Percentiles rank a stretch among this genome's conserved stretches.
phyloP scores from a whole-genome alignment of 2,329 filamentous ascomycete genomes.

The Diaporthe capsici region DNA sequence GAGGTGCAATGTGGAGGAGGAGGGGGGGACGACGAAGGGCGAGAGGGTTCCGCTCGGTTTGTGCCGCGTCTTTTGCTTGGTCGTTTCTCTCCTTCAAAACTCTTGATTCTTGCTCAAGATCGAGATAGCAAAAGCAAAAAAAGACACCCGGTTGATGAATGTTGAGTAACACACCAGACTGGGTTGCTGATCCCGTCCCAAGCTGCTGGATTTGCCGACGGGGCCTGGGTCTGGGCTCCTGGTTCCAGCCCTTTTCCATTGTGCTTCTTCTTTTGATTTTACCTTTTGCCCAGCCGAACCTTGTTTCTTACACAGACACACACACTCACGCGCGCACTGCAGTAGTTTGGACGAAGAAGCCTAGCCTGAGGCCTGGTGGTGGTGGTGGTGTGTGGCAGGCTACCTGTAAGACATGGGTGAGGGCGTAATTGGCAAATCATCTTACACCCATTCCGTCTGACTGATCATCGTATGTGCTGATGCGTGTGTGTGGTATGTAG shows the following conservation, averaged over 20 bases:
- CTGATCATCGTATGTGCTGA: constrained; percentile 5
- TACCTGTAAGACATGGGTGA: constrained; percentile 8
- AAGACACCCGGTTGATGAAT: not conserved
- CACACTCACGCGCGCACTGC: constrained; percentile 34
- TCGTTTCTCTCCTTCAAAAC: not conserved
- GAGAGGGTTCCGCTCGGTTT: constrained; percentile 9
- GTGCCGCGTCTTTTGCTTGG: not conserved
- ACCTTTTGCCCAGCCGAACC: constrained; percentile 27
- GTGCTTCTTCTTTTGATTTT: not conserved
- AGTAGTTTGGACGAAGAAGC: constrained; percentile 17
- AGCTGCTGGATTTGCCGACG: constrained; percentile 14
- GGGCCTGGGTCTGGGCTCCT: not conserved
- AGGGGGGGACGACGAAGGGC: not conserved
- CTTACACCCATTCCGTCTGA: constrained; percentile 36
- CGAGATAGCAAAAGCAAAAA: not conserved
- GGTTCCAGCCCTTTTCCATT: not conserved
- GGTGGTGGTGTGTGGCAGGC: constrained; percentile 1
- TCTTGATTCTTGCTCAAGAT: not conserved
- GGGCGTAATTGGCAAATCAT: constrained; percentile 36
- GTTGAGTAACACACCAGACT: constrained; percentile 7
- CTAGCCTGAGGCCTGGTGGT: not conserved
- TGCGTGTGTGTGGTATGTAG: not conserved
- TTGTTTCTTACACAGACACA: constrained; percentile 17
- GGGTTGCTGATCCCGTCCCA: constrained; percentile 27
- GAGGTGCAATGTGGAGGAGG: not conserved